Conservation (phyloP, 2,329 filamentous ascomycete species). For the Neonectria hederae region DNA sequence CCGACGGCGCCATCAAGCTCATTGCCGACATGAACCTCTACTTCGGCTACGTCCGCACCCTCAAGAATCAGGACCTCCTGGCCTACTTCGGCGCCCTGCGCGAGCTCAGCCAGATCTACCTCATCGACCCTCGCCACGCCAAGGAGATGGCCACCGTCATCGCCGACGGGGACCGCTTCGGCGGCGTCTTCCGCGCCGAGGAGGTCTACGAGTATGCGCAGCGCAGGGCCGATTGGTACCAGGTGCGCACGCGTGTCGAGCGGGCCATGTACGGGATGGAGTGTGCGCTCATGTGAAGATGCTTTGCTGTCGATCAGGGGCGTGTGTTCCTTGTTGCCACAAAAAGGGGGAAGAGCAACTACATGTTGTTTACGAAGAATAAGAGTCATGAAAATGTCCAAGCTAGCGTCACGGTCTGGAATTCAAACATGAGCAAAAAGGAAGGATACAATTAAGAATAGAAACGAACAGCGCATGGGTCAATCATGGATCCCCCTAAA, state of each 20-base stretch:
- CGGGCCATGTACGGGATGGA: slow-evolving; percentile 97
- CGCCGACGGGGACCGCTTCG: slow-evolving; percentile 88
- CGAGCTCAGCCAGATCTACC: slow-evolving; percentile 93
- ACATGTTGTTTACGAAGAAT: slow-evolving; percentile 14
- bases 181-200: slow-evolving; percentile 91
- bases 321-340: background rate
- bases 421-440: slow-evolving; percentile 23
- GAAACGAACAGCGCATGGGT: slow-evolving; percentile 10
- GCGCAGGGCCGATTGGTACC: slow-evolving; percentile 92
- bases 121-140: slow-evolving; percentile 84
- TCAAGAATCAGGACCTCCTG: slow-evolving; percentile 84
- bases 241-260: slow-evolving; percentile 88
- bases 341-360: background rate
- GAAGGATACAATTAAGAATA: slow-evolving; percentile 20
- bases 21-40: slow-evolving; percentile 98
- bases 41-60: slow-evolving; percentile 81
- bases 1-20: slow-evolving; percentile 87
- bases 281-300: slow-evolving; percentile 79
- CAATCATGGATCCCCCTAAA: slow-evolving; percentile 1
- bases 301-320: background rate
- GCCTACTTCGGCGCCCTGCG: slow-evolving; percentile 92
- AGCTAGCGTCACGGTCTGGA: slow-evolving; percentile 26
- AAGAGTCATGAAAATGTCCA: slow-evolving; percentile 29
- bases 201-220: slow-evolving; percentile 99
- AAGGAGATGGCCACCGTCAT: slow-evolving; percentile 97